phyloP scores from a whole-genome alignment of 2,329 filamentous ascomycete species.

The Tolypocladium sp. region DNA sequence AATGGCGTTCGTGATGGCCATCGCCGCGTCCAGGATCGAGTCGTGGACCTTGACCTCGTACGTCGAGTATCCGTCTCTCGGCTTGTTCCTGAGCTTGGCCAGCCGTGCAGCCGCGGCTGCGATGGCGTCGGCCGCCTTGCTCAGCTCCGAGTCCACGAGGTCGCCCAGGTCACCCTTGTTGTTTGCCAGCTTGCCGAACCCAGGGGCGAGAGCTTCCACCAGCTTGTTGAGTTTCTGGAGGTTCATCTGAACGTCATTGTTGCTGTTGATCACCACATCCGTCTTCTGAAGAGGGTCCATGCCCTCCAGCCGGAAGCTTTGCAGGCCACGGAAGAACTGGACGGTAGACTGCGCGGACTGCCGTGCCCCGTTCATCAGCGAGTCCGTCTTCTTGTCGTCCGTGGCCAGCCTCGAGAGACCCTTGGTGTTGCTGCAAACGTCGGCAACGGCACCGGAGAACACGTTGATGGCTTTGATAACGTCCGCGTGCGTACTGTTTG shows the following conservation, averaged over 20 bases:
- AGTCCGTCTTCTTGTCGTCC: slow-evolving; percentile 89
- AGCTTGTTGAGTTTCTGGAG: slow-evolving; percentile 90
- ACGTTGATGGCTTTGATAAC: slow-evolving; percentile 89
- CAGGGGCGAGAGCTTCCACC: slow-evolving; percentile 84
- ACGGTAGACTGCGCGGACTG: slow-evolving; percentile 81
- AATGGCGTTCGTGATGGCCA: slow-evolving; percentile 89
- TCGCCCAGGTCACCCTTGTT: slow-evolving; percentile 84
- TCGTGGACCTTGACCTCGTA: slow-evolving; percentile 97
- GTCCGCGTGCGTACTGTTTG: slow-evolving; percentile 79
- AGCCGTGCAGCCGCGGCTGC: slow-evolving; percentile 84
- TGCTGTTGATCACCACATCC: slow-evolving; percentile 94
- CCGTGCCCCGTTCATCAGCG: slow-evolving; percentile 72
- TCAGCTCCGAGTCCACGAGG: slow-evolving; percentile 83
- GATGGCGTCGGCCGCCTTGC: slow-evolving; percentile 90
- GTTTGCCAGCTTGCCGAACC: slow-evolving; percentile 69
- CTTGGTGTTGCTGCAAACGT: slow-evolving; percentile 94
- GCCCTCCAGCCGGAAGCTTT: slow-evolving; percentile 87
- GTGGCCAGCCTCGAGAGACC: slow-evolving; percentile 86
- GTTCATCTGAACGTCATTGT: slow-evolving; percentile 91
- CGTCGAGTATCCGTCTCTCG: slow-evolving; percentile 88
- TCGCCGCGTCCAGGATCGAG: slow-evolving; percentile 84
- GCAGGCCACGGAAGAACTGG: slow-evolving; percentile 87
- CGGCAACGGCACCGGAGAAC: slow-evolving; percentile 82
- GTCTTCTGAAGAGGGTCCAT: slow-evolving; percentile 89
- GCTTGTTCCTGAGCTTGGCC: slow-evolving; percentile 89